Evolutionary conservation across 495 filamentous ascomycete genomes (phyloP).

Genomic region (Penicillium paxilli): DNA sequence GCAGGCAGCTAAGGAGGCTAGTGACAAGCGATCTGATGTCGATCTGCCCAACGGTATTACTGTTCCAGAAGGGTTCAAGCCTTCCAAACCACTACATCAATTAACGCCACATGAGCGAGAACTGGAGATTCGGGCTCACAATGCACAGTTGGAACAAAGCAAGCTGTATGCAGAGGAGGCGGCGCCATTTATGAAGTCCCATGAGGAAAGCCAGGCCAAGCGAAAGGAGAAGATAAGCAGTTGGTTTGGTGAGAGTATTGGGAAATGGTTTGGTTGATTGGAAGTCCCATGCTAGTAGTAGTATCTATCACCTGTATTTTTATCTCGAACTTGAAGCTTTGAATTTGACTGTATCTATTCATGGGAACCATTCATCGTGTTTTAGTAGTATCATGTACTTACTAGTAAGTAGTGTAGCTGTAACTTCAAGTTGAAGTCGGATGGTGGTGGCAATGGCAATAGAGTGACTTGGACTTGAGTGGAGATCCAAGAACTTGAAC

Average conservation of each 20-base stretch:
- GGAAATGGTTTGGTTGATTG: slow-evolving; percentile 42
- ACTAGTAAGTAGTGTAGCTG: too few relatives aligned
- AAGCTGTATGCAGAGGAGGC: slow-evolving; percentile 54
- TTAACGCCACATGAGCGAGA: slow-evolving; percentile 63
- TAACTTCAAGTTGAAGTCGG: too few relatives aligned
- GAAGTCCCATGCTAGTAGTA: not conserved
- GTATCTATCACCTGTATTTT: not conserved
- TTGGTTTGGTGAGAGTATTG: slow-evolving; percentile 54
- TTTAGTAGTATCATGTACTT: too few relatives aligned
- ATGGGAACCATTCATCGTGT: too few relatives aligned
- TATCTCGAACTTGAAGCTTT: slow-evolving; percentile 3
- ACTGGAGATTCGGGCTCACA: slow-evolving; percentile 63
- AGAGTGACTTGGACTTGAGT: too few relatives aligned
- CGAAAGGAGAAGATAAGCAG: slow-evolving; percentile 59
- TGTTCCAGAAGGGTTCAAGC: slow-evolving; percentile 36
- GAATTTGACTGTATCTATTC: not conserved
- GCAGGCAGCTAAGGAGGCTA: slow-evolving; percentile 13
- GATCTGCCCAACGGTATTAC: slow-evolving; percentile 38
- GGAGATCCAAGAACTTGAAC: too few relatives aligned
- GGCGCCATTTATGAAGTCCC: slow-evolving; percentile 53
- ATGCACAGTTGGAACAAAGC: slow-evolving; percentile 59
- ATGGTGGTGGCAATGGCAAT: too few relatives aligned
- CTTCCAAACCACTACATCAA: slow-evolving; percentile 56
- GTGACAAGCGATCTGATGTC: slow-evolving; percentile 8
- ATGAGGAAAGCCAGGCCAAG: slow-evolving; percentile 56